Evolutionary conservation across 192 early-diverging fungal species (phyloP).

Genomic region (Podila epicladia): DNA sequence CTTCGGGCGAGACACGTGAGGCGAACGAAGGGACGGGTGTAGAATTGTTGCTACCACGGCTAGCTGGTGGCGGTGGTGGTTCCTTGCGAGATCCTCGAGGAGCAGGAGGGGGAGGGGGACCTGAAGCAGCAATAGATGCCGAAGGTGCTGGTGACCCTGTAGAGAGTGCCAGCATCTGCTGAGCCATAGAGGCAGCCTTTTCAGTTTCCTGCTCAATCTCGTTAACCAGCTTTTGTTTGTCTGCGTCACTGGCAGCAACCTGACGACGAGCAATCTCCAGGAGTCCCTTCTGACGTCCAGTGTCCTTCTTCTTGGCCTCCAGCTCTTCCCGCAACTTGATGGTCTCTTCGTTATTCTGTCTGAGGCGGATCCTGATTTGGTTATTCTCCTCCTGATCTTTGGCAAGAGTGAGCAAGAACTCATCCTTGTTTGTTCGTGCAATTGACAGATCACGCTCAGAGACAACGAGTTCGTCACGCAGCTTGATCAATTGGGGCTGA

Average conservation of each 20-base stretch:
- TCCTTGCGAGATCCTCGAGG: conserved; percentile 49
- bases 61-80: conserved; percentile 48
- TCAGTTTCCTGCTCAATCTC: conserved; percentile 58
- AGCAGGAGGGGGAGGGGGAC: conserved; percentile 33
- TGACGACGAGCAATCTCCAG: conserved; percentile 74
- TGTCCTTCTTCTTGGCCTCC: conserved; percentile 64
- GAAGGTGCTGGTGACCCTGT: conserved; percentile 2
- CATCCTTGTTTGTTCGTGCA: conserved; percentile 60
- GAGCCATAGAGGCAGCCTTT: conserved; percentile 22
- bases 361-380: conserved; percentile 55
- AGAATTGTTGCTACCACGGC: conserved; percentile 25
- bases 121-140: background rate
- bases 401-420: conserved; percentile 54
- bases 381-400: conserved; percentile 59
- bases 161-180: conserved; percentile 19
- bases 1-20: conserved; percentile 23
- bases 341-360: conserved; percentile 66
- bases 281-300: conserved; percentile 66
- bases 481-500: conserved; percentile 53
- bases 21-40: background rate
- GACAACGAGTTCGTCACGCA: conserved; percentile 58
- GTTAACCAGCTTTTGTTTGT: conserved; percentile 67
- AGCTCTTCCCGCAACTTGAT: conserved; percentile 59
- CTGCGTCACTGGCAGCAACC: conserved; percentile 64
- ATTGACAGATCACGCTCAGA: conserved; percentile 58